Evolutionary conservation across 345 rosid genomes (phyloP), one percentile per base, ranked within the genome.

Genomic region (Gossypium ekmanianum): DNA sequence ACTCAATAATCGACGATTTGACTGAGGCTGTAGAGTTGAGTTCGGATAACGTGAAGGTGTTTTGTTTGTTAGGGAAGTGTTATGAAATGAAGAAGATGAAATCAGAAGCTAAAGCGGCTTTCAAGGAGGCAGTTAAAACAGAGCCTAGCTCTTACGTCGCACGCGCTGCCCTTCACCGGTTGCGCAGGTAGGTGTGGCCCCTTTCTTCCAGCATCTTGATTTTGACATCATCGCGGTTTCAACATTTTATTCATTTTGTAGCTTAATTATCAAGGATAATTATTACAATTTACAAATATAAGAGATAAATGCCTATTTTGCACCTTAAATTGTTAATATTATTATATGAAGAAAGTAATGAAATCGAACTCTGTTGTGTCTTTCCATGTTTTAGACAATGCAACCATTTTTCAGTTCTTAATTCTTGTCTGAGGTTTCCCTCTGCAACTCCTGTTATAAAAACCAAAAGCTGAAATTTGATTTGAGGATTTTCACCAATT

Each of bases 61-160:
- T 61, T 45, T 69, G 82, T 48, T 75, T 87, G 75, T 51, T 87
- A 58, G 93, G 93, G 13, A 83, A 83, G 80, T 89, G 89, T 73
- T 82, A 89, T 76, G 87, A 87, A 83, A 78, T n/a, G 22, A 86
- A 82, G 82, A 79, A 83, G 71, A 77, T 82, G 87, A 77, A 7
- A 2, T 84, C 77, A 2, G 87, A 89, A 57, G 91, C 93, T 18
- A 56, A 27, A 66, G 70, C 26, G 50, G 88, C 88, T 22, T 89
- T 81, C 48, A 76, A 85, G 65, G 78, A 72, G 73, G 93, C 87
- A 45, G 51, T 85, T 52, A 81, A 73, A 76, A 27, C 83, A 14
- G 75, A 85, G 65, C 86, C 86, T 41, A 57, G 61, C 10, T 73
- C 71, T 9, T 41, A 81, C 7, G 71, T 17, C 8, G 89, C 87